A percentile compares a stretch with the other conserved stretches of the same genome.
Evolutionary conservation across 257 asterid species (phyloP).

Genomic region (Scutellaria minor): DNA sequence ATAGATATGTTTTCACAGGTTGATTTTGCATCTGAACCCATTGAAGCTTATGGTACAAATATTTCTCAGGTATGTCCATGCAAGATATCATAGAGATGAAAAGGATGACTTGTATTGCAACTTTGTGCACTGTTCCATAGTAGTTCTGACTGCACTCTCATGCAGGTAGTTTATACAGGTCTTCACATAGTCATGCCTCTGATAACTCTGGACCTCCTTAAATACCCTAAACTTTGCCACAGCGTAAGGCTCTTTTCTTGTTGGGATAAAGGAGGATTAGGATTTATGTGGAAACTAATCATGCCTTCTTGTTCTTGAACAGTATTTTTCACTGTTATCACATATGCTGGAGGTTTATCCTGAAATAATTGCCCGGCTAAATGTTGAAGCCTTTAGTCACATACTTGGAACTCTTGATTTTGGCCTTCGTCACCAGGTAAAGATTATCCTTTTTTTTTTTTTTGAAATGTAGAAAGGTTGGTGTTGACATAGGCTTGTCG

Average conservation of each 20-base stretch:
- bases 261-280: constrained; percentile 12
- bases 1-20: constrained; percentile 54
- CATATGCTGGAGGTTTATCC: constrained; percentile 98
- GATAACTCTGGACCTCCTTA: constrained; percentile 81
- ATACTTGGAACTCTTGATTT: constrained; percentile 80
- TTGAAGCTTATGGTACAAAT: constrained; percentile 76
- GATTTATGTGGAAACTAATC: constrained; percentile 38
- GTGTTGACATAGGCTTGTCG: constrained; percentile 1
- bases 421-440: constrained; percentile 91
- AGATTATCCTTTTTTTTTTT: neutral
- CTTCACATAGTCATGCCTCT: constrained; percentile 89
- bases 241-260: constrained; percentile 58
- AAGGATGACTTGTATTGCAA: neutral
- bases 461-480: neutral
- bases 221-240: constrained; percentile 89
- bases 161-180: constrained; percentile 90
- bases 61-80: constrained; percentile 72
- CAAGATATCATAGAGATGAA: constrained; percentile 27
- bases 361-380: constrained; percentile 72
- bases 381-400: constrained; percentile 68
- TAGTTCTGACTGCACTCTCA: constrained; percentile 24
- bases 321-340: constrained; percentile 89
- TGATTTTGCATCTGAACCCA: constrained; percentile 85
- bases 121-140: constrained; percentile 1
- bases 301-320: constrained; percentile 38